These are phyloP conservation scores for Eucalyptus urophylla DNA, from an alignment of 345 rosid species.

Conservation along the genomic window DNA sequence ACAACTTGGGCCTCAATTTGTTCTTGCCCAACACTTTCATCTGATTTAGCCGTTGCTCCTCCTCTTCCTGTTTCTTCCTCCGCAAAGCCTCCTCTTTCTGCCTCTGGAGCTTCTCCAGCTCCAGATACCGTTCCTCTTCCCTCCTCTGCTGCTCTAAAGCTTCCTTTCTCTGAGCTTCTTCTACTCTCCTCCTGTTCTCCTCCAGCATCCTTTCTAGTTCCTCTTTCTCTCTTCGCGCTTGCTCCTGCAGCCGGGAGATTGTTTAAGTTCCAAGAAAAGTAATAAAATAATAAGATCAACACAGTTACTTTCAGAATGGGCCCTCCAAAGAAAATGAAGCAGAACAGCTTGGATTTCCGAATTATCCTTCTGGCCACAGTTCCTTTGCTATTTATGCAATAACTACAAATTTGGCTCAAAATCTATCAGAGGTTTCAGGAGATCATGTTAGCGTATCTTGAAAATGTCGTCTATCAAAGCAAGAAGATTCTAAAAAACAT, in stretches of 20 bases:
- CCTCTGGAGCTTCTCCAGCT: constrained; percentile 75
- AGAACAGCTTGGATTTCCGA: not conserved
- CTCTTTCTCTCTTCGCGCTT: constrained; percentile 56
- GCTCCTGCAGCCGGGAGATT: constrained; percentile 30
- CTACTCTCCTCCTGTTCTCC: constrained; percentile 60
- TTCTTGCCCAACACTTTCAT: constrained; percentile 94
- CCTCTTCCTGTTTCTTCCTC: constrained; percentile 86
- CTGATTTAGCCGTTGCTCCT: constrained; percentile 79
- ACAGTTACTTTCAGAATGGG: not conserved
- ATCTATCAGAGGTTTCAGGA: not conserved
- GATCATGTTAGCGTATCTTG: not conserved
- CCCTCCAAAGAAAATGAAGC: not conserved
- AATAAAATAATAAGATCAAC: not conserved
- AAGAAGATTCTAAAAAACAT: not conserved
- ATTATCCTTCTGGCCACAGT: not conserved
- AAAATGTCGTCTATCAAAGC: not conserved
- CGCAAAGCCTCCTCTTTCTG: constrained; percentile 78
- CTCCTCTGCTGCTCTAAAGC: constrained; percentile 77
- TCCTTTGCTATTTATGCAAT: not conserved
- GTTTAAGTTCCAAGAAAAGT: not conserved
- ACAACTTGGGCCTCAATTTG: constrained; percentile 85
- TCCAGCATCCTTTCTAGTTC: constrained; percentile 68
- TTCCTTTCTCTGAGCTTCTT: constrained; percentile 79
- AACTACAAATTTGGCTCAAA: not conserved
- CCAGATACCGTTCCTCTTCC: constrained; percentile 78